Evolutionary conservation across 2,329 filamentous ascomycete species (phyloP).

Genomic region (Microcyclospora tardicrescens): DNA sequence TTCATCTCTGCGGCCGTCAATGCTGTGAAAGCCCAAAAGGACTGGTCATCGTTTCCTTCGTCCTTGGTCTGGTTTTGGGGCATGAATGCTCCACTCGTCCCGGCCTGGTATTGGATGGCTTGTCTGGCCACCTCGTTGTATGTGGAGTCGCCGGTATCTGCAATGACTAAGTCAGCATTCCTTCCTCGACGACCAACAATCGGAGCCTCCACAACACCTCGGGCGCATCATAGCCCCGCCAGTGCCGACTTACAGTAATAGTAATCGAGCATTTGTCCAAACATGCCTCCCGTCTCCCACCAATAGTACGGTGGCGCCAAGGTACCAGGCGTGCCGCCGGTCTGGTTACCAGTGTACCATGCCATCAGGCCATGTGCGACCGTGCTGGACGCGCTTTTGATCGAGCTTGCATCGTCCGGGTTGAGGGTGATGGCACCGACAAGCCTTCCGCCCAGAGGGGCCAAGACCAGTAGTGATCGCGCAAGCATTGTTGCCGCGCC

Average conservation of each 20-base stretch:
- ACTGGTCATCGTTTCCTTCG: constrained; percentile 42
- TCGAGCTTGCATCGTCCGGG: constrained; percentile 23
- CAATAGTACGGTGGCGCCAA: constrained; percentile 58
- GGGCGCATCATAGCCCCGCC: no score
- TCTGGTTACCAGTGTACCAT: constrained; percentile 40
- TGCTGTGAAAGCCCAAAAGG: constrained; percentile 45
- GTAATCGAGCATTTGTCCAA: constrained; percentile 57
- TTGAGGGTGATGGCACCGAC: constrained; percentile 7
- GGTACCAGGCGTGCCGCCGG: constrained; percentile 38
- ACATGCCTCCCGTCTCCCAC: constrained; percentile 54
- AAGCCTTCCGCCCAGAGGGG: neutral
- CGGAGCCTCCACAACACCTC: no score
- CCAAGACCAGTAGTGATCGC: neutral
- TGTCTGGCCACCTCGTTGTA: constrained; percentile 7
- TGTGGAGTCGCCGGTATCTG: constrained; percentile 11
- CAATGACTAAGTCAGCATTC: neutral
- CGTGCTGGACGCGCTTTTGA: constrained; percentile 30
- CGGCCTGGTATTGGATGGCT: constrained; percentile 8
- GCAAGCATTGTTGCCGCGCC: neutral
- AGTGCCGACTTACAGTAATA: constrained; percentile 35
- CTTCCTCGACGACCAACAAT: no score
- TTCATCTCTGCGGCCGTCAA: constrained; percentile 35
- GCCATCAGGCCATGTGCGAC: constrained; percentile 33
- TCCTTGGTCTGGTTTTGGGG: constrained; percentile 30
- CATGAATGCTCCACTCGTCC: constrained; percentile 7